Conservation (phyloP, 163 green algal species). For the Scenedesmus sp. region DNA sequence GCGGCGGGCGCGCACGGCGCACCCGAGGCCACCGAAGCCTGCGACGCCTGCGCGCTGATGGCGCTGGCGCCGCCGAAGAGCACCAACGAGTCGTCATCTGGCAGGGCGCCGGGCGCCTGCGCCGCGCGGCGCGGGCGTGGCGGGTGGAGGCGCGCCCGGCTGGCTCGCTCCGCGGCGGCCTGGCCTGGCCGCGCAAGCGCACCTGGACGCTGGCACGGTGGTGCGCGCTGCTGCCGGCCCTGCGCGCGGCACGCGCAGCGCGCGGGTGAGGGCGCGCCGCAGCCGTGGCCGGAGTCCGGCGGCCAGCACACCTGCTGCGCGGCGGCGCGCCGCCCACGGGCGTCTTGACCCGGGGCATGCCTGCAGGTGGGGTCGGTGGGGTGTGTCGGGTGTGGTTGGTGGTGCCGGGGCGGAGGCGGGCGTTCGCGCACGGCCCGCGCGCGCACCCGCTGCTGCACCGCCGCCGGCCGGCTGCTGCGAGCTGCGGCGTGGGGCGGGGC, state of each 20-base stretch:
- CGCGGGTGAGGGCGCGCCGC: too few relatives aligned
- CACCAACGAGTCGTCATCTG: slow-evolving; percentile 30
- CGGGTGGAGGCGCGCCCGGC: too few relatives aligned
- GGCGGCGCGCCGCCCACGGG: neutral
- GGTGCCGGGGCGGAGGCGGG: neutral
- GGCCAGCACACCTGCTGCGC: neutral
- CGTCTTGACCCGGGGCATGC: slow-evolving; percentile 8
- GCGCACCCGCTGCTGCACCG: too few relatives aligned
- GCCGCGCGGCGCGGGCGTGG: too few relatives aligned
- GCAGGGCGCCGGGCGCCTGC: slow-evolving; percentile 13
- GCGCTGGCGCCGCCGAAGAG: slow-evolving; percentile 23
- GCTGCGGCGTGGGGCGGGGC: too few relatives aligned
- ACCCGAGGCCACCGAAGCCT: slow-evolving; percentile 21
- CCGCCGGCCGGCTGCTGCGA: too few relatives aligned
- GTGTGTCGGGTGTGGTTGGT: too few relatives aligned
- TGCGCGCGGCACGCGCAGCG: too few relatives aligned
- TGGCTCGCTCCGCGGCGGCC: too few relatives aligned
- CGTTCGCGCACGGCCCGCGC: neutral
- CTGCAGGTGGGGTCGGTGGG: too few relatives aligned
- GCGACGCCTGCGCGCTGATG: slow-evolving; percentile 13
- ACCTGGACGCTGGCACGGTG: slow-evolving; percentile 1
- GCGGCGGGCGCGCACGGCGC: neutral
- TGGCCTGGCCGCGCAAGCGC: too few relatives aligned
- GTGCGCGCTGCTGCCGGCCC: slow-evolving; percentile 2
- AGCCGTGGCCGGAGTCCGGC: too few relatives aligned